Conservation (phyloP, 2,329 filamentous ascomycete species). For the Zalaria obscura region DNA sequence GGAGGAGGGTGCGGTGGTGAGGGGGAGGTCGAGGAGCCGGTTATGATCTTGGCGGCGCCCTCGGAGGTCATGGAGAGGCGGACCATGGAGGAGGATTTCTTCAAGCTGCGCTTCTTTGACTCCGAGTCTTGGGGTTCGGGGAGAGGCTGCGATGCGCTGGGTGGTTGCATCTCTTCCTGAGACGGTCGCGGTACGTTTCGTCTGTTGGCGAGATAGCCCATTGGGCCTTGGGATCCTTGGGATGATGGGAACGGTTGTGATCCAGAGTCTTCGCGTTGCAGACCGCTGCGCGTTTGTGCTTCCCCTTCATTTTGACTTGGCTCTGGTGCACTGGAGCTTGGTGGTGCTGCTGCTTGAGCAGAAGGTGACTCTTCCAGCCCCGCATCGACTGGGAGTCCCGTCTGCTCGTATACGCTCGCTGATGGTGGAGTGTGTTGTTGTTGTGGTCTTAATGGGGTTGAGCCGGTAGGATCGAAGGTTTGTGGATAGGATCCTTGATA, state of each 20-base stretch:
- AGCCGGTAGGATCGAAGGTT: neutral
- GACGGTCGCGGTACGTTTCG: slow-evolving; percentile 23
- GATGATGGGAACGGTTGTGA: slow-evolving; percentile 4
- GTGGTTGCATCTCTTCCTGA: slow-evolving; percentile 11
- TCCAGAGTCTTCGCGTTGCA: slow-evolving; percentile 1
- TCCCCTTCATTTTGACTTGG: too few species aligned
- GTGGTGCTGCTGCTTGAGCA: too few species aligned
- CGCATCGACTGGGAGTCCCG: neutral
- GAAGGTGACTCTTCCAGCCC: too few species aligned
- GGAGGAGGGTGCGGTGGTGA: slow-evolving; percentile 41
- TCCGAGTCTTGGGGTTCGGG: neutral
- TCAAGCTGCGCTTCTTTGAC: slow-evolving; percentile 5
- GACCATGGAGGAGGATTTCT: slow-evolving; percentile 37
- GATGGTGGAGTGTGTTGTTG: neutral
- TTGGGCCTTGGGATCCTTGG: slow-evolving; percentile 1
- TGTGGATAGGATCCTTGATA: slow-evolving; percentile 12
- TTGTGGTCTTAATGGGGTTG: neutral
- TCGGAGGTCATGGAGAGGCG: slow-evolving; percentile 75
- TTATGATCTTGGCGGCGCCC: slow-evolving; percentile 77
- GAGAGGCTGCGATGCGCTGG: neutral
- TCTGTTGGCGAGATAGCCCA: slow-evolving; percentile 29
- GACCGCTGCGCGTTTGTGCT: too few species aligned
- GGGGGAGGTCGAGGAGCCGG: slow-evolving; percentile 52
- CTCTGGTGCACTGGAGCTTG: too few species aligned
- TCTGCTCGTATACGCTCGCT: slow-evolving; percentile 1